phyloP scores from a whole-genome alignment of 2,329 filamentous ascomycete species.

The Allantophomopsis cytisporea region DNA sequence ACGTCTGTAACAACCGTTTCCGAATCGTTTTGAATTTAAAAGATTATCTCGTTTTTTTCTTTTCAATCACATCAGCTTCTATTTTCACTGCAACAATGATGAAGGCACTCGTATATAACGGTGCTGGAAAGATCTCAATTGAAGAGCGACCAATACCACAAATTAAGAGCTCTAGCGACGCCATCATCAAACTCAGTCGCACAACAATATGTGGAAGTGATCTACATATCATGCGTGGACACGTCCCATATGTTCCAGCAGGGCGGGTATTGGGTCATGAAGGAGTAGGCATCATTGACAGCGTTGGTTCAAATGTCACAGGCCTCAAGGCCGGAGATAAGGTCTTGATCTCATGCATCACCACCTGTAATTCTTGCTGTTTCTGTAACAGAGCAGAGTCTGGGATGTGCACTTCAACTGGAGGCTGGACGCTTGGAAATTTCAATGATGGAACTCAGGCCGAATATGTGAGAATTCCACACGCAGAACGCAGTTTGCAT shows the following conservation, averaged over 20 bases:
- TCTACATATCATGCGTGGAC: slow-evolving; percentile 39
- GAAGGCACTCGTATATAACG: slow-evolving; percentile 70
- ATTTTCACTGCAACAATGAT: slow-evolving; percentile 27
- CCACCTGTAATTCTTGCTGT: slow-evolving; percentile 33
- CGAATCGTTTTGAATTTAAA: no score
- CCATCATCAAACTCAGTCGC: slow-evolving; percentile 31
- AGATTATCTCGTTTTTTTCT: no score
- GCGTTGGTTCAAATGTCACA: slow-evolving; percentile 28
- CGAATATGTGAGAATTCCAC: slow-evolving; percentile 73
- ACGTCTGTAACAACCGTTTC: no score
- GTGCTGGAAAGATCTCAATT: slow-evolving; percentile 63
- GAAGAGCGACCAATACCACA: slow-evolving; percentile 28
- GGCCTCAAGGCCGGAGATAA: slow-evolving; percentile 32
- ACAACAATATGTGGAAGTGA: slow-evolving; percentile 40
- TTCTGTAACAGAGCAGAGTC: slow-evolving; percentile 36
- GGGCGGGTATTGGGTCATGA: slow-evolving; percentile 38
- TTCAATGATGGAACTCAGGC: slow-evolving; percentile 67
- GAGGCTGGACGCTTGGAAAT: slow-evolving; percentile 41
- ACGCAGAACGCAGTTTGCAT: slow-evolving; percentile 70
- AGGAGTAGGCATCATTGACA: slow-evolving; percentile 33
- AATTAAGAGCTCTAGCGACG: slow-evolving; percentile 28
- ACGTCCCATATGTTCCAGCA: slow-evolving; percentile 31
- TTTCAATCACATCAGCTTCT: no score
- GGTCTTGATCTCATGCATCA: slow-evolving; percentile 37
- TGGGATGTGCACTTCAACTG: slow-evolving; percentile 36